Percentiles rank a stretch among this genome's conserved stretches.
phyloP scores from a whole-genome alignment of 2,329 filamentous ascomycete genomes.

The Aspergillus terreus region DNA sequence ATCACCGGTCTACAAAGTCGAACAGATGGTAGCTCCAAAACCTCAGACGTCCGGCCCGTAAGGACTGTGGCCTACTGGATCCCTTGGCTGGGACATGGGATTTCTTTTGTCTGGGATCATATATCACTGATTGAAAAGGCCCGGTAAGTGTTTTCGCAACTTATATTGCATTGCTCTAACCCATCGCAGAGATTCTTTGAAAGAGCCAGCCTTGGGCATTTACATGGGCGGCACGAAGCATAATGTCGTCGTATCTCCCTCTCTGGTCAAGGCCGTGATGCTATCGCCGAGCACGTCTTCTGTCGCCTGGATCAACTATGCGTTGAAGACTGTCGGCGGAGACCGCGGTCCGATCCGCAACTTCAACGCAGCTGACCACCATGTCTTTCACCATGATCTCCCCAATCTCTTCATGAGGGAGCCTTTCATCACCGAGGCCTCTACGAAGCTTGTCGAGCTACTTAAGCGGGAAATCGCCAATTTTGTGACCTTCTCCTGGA shows the following conservation, averaged over 20 bases:
- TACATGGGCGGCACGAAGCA: slow-evolving; percentile 49
- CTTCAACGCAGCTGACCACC: slow-evolving; percentile 30
- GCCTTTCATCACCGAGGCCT: slow-evolving; percentile 42
- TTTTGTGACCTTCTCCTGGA: slow-evolving; percentile 57
- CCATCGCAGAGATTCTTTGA: slow-evolving; percentile 29
- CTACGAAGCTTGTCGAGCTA: slow-evolving; percentile 34
- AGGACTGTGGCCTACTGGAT: slow-evolving; percentile 58
- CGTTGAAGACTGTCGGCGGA: slow-evolving; percentile 43
- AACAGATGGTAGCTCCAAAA: slow-evolving; percentile 10
- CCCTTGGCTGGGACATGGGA: slow-evolving; percentile 54
- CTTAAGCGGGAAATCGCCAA: slow-evolving; percentile 49
- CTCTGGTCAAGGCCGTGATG: slow-evolving; percentile 42
- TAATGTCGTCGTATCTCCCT: slow-evolving; percentile 49
- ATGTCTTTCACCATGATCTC: slow-evolving; percentile 36
- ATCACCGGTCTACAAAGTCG: slow-evolving; percentile 27
- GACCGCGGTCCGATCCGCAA: slow-evolving; percentile 36
- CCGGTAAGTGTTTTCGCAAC: slow-evolving; percentile 26
- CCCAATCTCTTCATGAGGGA: slow-evolving; percentile 45
- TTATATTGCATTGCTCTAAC: neutral
- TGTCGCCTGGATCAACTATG: slow-evolving; percentile 28
- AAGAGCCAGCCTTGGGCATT: slow-evolving; percentile 46
- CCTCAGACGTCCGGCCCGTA: slow-evolving; percentile 31
- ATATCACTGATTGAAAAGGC: slow-evolving; percentile 43
- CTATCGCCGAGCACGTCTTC: slow-evolving; percentile 25
- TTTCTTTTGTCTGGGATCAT: slow-evolving; percentile 46